Evolutionary conservation across 495 filamentous ascomycete species (phyloP).

Genomic region (Aspergillus bertholletiae): DNA sequence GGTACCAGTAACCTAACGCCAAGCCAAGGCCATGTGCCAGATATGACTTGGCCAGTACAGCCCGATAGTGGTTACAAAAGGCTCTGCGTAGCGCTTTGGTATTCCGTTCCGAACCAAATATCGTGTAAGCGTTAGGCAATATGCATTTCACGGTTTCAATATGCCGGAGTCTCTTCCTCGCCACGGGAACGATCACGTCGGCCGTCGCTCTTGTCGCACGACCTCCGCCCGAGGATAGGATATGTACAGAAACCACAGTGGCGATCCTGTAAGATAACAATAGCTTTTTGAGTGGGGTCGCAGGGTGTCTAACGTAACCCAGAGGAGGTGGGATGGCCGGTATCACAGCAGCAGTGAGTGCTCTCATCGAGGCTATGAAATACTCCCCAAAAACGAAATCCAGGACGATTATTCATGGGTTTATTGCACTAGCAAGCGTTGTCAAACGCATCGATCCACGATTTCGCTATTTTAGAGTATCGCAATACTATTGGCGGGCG

Average conservation of each 20-base stretch:
- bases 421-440: conserved; percentile 53
- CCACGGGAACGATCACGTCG: neutral
- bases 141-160: neutral
- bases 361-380: neutral
- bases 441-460: conserved; percentile 57
- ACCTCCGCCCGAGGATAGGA: neutral
- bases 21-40: neutral
- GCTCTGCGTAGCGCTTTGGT: neutral
- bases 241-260: conserved; percentile 10
- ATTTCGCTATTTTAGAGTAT: conserved; percentile 71
- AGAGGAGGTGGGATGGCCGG: conserved; percentile 54
- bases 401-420: neutral
- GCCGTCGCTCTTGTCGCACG: conserved; percentile 7
- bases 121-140: neutral
- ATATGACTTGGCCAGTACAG: neutral
- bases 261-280: conserved; percentile 20
- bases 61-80: neutral
- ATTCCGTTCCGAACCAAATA: neutral
- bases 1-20: neutral
- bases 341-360: conserved; percentile 64
- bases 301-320: conserved; percentile 2
- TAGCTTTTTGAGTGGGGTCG: neutral
- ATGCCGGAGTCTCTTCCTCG: neutral
- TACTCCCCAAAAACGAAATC: neutral
- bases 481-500: conserved; percentile 62